Evolutionary conservation across 1,139 yeast species (phyloP), one percentile per base, ranked within the genome.

Genomic region (Geotrichum macrosporum): DNA sequence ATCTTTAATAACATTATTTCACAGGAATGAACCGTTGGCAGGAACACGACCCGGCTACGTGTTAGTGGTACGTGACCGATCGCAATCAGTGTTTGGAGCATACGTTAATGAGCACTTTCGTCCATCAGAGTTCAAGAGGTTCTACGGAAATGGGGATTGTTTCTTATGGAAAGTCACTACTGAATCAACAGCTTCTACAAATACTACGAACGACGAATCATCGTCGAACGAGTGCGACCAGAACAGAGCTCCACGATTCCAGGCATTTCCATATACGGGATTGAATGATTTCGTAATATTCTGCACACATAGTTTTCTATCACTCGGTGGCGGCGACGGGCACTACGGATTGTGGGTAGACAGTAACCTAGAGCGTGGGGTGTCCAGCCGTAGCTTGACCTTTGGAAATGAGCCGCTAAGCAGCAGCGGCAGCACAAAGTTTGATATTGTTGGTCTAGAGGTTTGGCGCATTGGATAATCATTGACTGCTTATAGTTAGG

Each of bases 101-200:
- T 92, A 79, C 62, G 58, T 81, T 46, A 92, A 87, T 64, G 96
- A 88, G 56, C 73, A 77, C 50, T 74, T 84, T 50, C 78, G 76
- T 51, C 83, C 88, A 3, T 74, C 81, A 57, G 80, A 79, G 43
- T 16, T 39, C 26, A 27, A 41, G 12, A 73, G 88, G 50, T 92
- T 82, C 66, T 84, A 81, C 57, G 98, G 98, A 1, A 89, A 89
- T 64, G 96, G 96, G 1, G 96, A 92, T 64, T 87, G 97, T 60
- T 88, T 89, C 57, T 71, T 92, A 29, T 92, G 96, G 96, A 84
- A 84, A 57, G 62, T 51, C 13, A n/a, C n/a, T n/a, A n/a, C n/a
- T n/a, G n/a, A n/a, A n/a, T n/a, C n/a, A n/a, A n/a, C n/a, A n/a
- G 19, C 3, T 19, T 15, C 19, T 16, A 15, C 36, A n/a, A 18